Evolutionary conservation across 257 asterid genomes (phyloP).

Genomic region (Marsdenia floribunda): DNA sequence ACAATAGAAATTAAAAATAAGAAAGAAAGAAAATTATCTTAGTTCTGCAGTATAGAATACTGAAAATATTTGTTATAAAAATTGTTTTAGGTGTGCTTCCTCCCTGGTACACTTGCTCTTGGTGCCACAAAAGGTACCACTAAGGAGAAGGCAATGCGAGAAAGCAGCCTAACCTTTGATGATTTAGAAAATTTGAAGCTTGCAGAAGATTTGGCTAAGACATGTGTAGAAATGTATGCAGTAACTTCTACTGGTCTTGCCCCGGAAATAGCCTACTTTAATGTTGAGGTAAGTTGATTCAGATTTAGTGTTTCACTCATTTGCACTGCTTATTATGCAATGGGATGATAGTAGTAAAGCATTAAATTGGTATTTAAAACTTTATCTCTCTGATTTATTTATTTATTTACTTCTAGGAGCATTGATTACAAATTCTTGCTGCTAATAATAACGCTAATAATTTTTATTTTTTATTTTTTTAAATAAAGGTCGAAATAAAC

Average conservation of each 20-base stretch:
- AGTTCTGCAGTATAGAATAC: not conserved
- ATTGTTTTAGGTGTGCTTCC: slow-evolving; percentile 74
- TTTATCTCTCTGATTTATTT: not conserved
- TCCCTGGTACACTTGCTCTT: slow-evolving; percentile 94
- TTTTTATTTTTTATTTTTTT: too few species aligned
- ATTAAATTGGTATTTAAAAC: not conserved
- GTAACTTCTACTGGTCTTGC: slow-evolving; percentile 93
- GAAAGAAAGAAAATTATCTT: not conserved
- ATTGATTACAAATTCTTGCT: not conserved
- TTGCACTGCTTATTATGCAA: slow-evolving; percentile 8
- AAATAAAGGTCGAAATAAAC: not conserved
- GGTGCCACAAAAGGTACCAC: slow-evolving; percentile 86
- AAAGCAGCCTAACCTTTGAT: slow-evolving; percentile 65
- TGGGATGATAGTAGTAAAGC: not conserved
- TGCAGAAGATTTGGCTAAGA: slow-evolving; percentile 90
- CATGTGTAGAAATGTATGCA: slow-evolving; percentile 78
- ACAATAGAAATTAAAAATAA: not conserved
- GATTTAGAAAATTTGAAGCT: slow-evolving; percentile 87
- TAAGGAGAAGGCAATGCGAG: slow-evolving; percentile 75
- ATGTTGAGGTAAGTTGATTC: slow-evolving; percentile 50
- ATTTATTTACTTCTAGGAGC: not conserved
- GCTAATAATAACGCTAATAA: not conserved
- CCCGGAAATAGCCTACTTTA: slow-evolving; percentile 90
- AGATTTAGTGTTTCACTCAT: slow-evolving; percentile 5
- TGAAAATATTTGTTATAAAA: not conserved